Evolutionary conservation across 306 rosid genomes (phyloP).

Genomic region (Trifolium pratense): DNA sequence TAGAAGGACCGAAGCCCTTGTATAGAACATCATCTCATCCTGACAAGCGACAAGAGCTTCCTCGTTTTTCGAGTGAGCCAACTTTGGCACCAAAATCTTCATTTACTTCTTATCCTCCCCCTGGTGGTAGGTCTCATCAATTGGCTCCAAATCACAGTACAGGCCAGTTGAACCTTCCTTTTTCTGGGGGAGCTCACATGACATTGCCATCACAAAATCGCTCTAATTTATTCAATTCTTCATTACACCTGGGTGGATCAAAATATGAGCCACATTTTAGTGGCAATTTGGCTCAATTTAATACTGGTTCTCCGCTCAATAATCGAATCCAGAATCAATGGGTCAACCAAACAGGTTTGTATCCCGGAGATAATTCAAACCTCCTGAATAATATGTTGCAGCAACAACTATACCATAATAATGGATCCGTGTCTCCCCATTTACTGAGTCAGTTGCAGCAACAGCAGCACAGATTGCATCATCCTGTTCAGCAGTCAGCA

Average conservation of each 20-base stretch:
- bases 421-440: constrained; percentile 53
- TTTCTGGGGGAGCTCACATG: constrained; percentile 50
- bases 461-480: constrained; percentile 58
- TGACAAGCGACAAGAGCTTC: constrained; percentile 53
- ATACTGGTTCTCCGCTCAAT: constrained; percentile 51
- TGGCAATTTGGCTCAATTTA: constrained; percentile 48
- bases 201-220: constrained; percentile 49
- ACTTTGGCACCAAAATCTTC: constrained; percentile 54
- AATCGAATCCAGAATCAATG: constrained; percentile 52
- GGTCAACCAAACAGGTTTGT: constrained; percentile 53
- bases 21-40: constrained; percentile 68
- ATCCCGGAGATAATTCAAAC: constrained; percentile 64
- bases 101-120: constrained; percentile 64
- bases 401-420: constrained; percentile 72
- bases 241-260: constrained; percentile 46
- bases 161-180: constrained; percentile 47
- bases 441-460: constrained; percentile 58
- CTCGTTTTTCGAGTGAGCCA: constrained; percentile 60
- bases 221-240: constrained; percentile 52
- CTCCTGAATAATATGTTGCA: constrained; percentile 75
- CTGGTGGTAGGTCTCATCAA: constrained; percentile 56
- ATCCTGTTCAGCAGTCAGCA: constrained; percentile 47
- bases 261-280: constrained; percentile 51
- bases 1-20: constrained; percentile 45
- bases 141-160: constrained; percentile 52